phyloP scores from a whole-genome alignment of 2,329 filamentous ascomycete species.

The Fusarium globosum region DNA sequence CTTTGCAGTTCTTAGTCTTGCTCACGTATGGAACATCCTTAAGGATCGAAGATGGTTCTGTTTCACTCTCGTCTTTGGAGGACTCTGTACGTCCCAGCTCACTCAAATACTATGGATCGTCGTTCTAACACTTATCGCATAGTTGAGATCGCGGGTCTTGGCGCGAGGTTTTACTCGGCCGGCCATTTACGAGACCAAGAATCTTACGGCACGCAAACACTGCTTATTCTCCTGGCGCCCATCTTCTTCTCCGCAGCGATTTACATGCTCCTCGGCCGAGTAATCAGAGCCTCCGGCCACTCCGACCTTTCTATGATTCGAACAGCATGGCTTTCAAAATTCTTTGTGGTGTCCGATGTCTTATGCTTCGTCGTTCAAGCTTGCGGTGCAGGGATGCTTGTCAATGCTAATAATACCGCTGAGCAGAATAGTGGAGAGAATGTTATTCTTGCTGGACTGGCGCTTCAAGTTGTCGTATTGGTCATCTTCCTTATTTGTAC shows the following conservation, averaged over 20 bases:
- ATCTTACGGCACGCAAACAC: background rate
- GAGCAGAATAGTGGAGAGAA: background rate
- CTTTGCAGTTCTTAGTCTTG: background rate
- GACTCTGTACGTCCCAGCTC: background rate
- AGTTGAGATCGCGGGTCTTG: background rate
- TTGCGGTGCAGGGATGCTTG: background rate
- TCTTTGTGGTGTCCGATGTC: background rate
- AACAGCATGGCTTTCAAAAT: background rate
- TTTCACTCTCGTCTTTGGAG: background rate
- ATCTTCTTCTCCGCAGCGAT: constrained; percentile 1
- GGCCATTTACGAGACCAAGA: background rate
- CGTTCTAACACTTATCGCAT: rapidly evolving
- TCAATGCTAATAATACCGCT: background rate
- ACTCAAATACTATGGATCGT: rapidly evolving
- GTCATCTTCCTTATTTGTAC: background rate
- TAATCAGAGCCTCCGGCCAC: background rate
- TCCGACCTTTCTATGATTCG: background rate
- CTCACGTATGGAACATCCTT: no score
- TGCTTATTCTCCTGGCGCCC: background rate
- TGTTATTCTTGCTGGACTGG: background rate
- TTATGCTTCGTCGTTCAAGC: background rate
- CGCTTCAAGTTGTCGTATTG: background rate
- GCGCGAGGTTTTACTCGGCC: background rate
- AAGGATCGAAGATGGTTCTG: background rate
- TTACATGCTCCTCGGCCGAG: background rate